Conservation (phyloP, 352 stramenopile species). For the Phytophthora pluvialis region DNA sequence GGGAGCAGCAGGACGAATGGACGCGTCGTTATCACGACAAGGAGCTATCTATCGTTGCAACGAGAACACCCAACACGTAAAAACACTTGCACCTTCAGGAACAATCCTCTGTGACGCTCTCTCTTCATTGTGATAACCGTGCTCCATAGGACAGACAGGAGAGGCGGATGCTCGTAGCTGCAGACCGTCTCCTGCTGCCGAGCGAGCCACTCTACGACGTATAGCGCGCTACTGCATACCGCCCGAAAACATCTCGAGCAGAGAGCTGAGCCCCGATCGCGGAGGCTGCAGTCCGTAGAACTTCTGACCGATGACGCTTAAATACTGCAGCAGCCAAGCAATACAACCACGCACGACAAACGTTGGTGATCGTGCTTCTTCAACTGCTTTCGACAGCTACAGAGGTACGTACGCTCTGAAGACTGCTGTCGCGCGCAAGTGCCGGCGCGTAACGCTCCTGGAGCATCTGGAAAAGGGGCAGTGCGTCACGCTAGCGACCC, state of each 20-base stretch:
- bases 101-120: background rate
- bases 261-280: conserved; percentile 76
- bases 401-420: conserved; percentile 74
- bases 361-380: conserved; percentile 5
- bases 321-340: conserved; percentile 53
- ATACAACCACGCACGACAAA: conserved; percentile 6
- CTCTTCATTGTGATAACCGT: conserved; percentile 19
- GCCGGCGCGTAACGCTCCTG: conserved; percentile 82
- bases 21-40: no score
- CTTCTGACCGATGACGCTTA: conserved; percentile 86
- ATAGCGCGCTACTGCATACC: conserved; percentile 60
- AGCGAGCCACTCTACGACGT: conserved; percentile 16
- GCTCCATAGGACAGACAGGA: background rate
- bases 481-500: conserved; percentile 66
- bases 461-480: conserved; percentile 88
- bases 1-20: no score
- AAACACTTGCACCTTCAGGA: no score
- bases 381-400: background rate
- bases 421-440: conserved; percentile 72
- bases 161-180: background rate
- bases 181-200: background rate
- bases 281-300: conserved; percentile 87
- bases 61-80: background rate
- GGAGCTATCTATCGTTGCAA: no score
- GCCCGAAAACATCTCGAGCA: conserved; percentile 86